Base-by-base conservation (phyloP, 306 rosid genomes). In the Lagenaria siceraria region DNA sequence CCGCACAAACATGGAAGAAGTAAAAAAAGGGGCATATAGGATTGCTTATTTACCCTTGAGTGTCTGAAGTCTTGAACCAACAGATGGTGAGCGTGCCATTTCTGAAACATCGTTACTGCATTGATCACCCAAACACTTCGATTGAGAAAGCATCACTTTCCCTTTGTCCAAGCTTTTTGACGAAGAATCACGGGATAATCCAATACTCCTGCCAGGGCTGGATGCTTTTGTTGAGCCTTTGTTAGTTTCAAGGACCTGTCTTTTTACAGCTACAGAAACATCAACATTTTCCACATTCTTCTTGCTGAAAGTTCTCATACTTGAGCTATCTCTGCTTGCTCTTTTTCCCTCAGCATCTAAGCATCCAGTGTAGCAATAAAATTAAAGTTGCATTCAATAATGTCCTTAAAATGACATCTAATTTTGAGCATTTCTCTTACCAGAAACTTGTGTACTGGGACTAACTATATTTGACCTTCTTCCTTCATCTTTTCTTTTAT, bases 201-300 rank as follows among this genome's bases (percentile, higher is more conserved):
- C 79, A 84, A 72, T 80, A 75, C 58, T 52, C 86, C 60, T 88
- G 81, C 64, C 83, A 7, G 93, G 89, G 78, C 92, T 88, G 79
- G 93, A 87, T 25, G 88, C 74, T 86, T 82, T 93, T 15, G 97
- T 95, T 59, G 93, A 88, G 78, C 87, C 88, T 65, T 77, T 78
- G 75, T 84, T 81, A 43, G 80, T 79, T 81, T 90, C 98, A 72
- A 87, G 83, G 77, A 88, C 88, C 90, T 84, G 89, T 87, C 89
- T 90, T 80, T 90, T 93, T 12, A 84, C 74, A 77, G 83, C 80
- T 78, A 85, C 78, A 81, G 87, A 85, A 62, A 56, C 76, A 81
- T 91, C 97, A 24, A 76, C 33, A 80, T 81, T 86, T 73, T 87
- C 94, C 72, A 85, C 79, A 61, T 61, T 80, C 82, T 96, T 90